These are phyloP conservation scores for Verticillium klebahnii DNA, from an alignment of 2,329 filamentous ascomycete genomes.

Conservation along the genomic window DNA sequence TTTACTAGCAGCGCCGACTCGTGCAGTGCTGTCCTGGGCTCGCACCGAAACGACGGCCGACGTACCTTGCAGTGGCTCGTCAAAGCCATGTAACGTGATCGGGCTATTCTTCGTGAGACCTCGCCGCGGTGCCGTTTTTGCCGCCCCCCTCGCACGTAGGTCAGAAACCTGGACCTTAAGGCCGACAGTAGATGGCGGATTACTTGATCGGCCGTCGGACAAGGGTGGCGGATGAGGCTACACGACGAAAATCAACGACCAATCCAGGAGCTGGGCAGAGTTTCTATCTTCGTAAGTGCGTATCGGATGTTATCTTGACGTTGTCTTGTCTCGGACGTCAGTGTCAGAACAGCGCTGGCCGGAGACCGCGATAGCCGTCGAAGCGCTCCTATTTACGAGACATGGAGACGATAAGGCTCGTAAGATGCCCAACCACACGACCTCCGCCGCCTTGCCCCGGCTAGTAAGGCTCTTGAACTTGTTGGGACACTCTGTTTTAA, in stretches of 20 bases:
- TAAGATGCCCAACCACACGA: not conserved
- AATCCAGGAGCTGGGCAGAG: not conserved
- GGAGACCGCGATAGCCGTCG: not conserved
- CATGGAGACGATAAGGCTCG: not conserved
- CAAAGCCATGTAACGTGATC: slow-evolving; percentile 5
- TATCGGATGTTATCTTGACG: not conserved
- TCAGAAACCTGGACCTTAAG: not conserved
- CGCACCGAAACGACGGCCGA: not conserved
- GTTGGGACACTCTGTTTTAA: too few species aligned
- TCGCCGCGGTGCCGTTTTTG: not conserved
- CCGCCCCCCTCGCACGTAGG: not conserved
- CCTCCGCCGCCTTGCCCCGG: not conserved
- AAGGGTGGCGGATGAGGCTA: not conserved
- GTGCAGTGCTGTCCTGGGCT: not conserved
- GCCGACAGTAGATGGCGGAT: not conserved
- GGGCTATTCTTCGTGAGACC: not conserved
- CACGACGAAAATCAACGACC: not conserved
- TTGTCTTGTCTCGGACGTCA: not conserved
- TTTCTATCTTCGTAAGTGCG: not conserved
- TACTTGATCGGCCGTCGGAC: not conserved
- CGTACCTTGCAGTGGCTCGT: slow-evolving; percentile 5
- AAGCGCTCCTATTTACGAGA: not conserved
- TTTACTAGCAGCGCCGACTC: not conserved
- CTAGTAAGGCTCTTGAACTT: not conserved
- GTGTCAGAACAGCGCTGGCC: not conserved